Base-by-base conservation (phyloP, 768 basidiomycete genomes). In the Jaapia argillacea region DNA sequence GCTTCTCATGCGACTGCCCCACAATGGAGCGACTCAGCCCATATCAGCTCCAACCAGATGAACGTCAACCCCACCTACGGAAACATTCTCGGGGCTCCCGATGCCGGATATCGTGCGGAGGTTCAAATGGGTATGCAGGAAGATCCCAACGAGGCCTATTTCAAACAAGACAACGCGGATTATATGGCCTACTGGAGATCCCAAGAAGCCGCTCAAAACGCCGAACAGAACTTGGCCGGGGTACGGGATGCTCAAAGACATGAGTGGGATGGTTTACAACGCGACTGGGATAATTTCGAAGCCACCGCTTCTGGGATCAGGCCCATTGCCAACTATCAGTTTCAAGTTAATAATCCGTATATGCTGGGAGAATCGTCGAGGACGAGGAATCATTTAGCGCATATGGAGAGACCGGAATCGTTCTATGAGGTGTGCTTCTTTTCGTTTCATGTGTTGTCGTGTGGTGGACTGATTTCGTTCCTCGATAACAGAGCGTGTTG, bases 281-380 rank as follows among this genome's bases (percentile, higher is more conserved):
- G 63, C 7, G 79, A 81, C 46, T 93, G 88, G 88, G 89, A 93
- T 52, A 63, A 63, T 3, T 87, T 85, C 44, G 88, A 90, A 56
- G 85, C 84, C 1, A 84, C 81, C 4, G 57, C 76, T 1, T 58
- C 72, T 0, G 87, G 85, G 0, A 70, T 90, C 44, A 70, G 67
- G 50, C 69, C 69, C 6, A 58, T 81, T 10, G 52, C 59, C 16
- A 60, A 59, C 44, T 92, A 92, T 58, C 72, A 71, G 51, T 92
- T 92, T 62, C 84, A 85, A 60, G 51, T 60, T 20, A 75, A 79
- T 53, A 92, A 91, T 54, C 88, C 88, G 12, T 92, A 90, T 61
- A 52, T 87, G 20, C 56, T 75, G 12, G 81, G 79, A 10, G 74
- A 81, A 45, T 69, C 70, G 27, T 66, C 69, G 1, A 68, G 52